phyloP scores from a whole-genome alignment of 257 asterid genomes.

The Forsythia suspensa region DNA sequence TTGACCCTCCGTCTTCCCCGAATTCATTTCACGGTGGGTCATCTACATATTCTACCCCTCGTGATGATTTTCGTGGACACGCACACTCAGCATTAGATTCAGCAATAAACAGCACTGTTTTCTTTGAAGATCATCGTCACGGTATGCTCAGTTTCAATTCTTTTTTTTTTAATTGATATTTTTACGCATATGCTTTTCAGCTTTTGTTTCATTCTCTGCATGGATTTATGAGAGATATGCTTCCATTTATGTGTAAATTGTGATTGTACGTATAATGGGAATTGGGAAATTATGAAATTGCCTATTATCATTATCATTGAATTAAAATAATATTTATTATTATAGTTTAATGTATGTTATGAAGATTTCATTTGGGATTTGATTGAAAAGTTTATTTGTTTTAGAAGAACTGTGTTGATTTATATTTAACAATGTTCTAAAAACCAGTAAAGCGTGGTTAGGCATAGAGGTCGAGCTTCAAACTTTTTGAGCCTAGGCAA shows the following conservation, averaged over 20 bases:
- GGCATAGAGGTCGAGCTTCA: too few relatives aligned
- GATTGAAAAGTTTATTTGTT: not conserved
- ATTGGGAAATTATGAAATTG: not conserved
- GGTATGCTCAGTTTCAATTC: conserved; percentile 7
- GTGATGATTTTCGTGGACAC: conserved; percentile 26
- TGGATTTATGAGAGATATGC: not conserved
- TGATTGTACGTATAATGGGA: not conserved
- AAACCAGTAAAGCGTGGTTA: too few relatives aligned
- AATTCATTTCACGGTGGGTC: conserved; percentile 30
- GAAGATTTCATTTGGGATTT: not conserved
- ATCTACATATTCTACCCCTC: conserved; percentile 25
- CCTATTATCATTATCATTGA: not conserved
- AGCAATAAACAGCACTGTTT: not conserved
- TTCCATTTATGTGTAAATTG: not conserved
- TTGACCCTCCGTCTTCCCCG: conserved; percentile 22
- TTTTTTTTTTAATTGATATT: too few relatives aligned
- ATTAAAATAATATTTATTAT: too few relatives aligned
- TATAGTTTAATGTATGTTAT: too few relatives aligned
- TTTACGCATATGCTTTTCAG: not conserved
- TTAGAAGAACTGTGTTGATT: not conserved
- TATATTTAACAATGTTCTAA: not conserved
- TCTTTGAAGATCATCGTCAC: conserved; percentile 13
- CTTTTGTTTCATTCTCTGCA: not conserved
- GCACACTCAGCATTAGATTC: conserved; percentile 38
- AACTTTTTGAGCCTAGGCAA: too few relatives aligned